Conservation (phyloP, 1,284 basidiomycete species). For the Sporisorium exsertum region DNA sequence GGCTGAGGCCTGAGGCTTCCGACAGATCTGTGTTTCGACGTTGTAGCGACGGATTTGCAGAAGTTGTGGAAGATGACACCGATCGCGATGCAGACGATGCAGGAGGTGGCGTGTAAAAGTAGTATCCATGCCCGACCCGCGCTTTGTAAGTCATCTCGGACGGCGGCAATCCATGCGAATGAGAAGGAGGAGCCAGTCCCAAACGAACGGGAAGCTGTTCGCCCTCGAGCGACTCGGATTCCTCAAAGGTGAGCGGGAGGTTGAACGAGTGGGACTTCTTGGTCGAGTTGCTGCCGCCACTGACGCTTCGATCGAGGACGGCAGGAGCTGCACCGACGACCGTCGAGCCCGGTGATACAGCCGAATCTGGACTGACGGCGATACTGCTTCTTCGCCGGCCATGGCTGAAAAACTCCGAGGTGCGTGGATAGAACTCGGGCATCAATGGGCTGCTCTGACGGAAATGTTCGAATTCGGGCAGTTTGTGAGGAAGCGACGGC, state of each 20-base stretch:
- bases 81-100: not conserved
- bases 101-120: slow-evolving; percentile 57
- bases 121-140: slow-evolving; percentile 47
- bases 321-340: slow-evolving; percentile 1
- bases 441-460: slow-evolving; percentile 36
- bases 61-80: not conserved
- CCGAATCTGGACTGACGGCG: slow-evolving; percentile 14
- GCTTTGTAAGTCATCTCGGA: slow-evolving; percentile 44
- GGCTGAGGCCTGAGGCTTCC: slow-evolving; percentile 5
- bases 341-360: not conserved
- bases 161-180: slow-evolving; percentile 22
- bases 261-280: slow-evolving; percentile 33
- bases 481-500: slow-evolving; percentile 25
- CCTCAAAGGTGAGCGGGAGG: slow-evolving; percentile 34
- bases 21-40: slow-evolving; percentile 26
- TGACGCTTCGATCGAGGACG: not conserved
- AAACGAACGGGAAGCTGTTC: slow-evolving; percentile 55
- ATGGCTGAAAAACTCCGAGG: slow-evolving; percentile 50
- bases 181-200: slow-evolving; percentile 52
- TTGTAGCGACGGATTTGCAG: slow-evolving; percentile 3
- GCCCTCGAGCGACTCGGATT: slow-evolving; percentile 28
- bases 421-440: slow-evolving; percentile 48
- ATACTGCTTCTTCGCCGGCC: slow-evolving; percentile 36
- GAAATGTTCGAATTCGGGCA: slow-evolving; percentile 53
- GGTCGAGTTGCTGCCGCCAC: not conserved